A percentile compares a stretch with the other conserved stretches of the same genome.
phyloP scores from a whole-genome alignment of 257 asterid genomes.

The Solanum stenotomum region DNA sequence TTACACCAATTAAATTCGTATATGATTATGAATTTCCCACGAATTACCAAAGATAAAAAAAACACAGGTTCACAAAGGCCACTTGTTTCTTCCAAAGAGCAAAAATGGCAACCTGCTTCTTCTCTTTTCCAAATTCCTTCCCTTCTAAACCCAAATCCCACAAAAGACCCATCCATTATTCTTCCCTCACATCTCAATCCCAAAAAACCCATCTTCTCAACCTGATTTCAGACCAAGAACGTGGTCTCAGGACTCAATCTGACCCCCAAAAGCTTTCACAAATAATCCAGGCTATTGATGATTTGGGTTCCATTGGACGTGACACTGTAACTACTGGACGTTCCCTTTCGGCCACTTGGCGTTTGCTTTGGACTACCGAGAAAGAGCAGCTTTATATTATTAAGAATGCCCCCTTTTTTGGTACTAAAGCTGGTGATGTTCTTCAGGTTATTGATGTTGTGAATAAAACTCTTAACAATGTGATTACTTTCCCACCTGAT shows the following conservation, averaged over 20 bases:
- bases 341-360: slow-evolving; percentile 72
- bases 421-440: slow-evolving; percentile 79
- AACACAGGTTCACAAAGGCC: not conserved
- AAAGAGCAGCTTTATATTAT: slow-evolving; percentile 82
- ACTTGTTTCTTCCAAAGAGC: not conserved
- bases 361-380: slow-evolving; percentile 97
- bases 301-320: slow-evolving; percentile 41
- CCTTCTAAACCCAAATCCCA: slow-evolving; percentile 1
- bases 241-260: slow-evolving; percentile 80
- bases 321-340: slow-evolving; percentile 48
- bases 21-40: not conserved
- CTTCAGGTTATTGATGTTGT: slow-evolving; percentile 81
- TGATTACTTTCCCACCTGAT: slow-evolving; percentile 78
- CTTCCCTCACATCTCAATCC: slow-evolving; percentile 55
- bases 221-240: slow-evolving; percentile 72
- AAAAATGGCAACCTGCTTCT: slow-evolving; percentile 41
- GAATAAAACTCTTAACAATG: slow-evolving; percentile 50
- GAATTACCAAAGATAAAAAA: not conserved
- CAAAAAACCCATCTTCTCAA: slow-evolving; percentile 61
- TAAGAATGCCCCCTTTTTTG: slow-evolving; percentile 53
- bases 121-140: slow-evolving; percentile 13
- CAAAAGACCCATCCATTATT: slow-evolving; percentile 18
- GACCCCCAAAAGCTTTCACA: slow-evolving; percentile 54
- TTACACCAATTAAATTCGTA: too few species aligned
- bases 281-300: slow-evolving; percentile 55